Percentiles rank a stretch among this genome's conserved stretches.
Evolutionary conservation across 768 basidiomycete species (phyloP).

Genomic region (Cystobasidium tubakii): DNA sequence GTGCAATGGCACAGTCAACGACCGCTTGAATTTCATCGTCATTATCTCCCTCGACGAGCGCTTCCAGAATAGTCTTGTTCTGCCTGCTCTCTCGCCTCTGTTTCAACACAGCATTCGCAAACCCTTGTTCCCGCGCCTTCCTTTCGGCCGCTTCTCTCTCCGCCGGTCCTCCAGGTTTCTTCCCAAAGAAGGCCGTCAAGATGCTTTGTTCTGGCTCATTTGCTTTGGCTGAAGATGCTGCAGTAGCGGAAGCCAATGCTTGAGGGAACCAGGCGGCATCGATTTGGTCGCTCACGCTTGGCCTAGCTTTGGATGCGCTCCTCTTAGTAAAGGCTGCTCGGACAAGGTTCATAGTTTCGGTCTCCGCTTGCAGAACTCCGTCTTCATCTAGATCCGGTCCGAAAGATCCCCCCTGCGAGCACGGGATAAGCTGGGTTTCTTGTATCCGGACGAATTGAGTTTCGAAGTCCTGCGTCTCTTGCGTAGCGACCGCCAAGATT

Average conservation of each 20-base stretch:
- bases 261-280: neutral
- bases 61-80: neutral
- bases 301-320: neutral
- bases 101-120: neutral
- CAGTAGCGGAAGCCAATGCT: neutral
- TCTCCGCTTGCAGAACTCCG: neutral
- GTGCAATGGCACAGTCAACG: neutral
- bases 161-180: neutral
- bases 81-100: neutral
- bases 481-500: neutral
- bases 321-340: neutral
- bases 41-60: neutral
- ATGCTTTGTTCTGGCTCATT: neutral
- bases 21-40: conserved; percentile 8
- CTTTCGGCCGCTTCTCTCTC: neutral
- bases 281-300: neutral
- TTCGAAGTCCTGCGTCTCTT: neutral
- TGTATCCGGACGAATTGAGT: neutral
- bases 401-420: neutral
- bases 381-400: neutral
- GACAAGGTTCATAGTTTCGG: neutral
- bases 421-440: neutral
- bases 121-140: neutral
- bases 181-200: conserved; percentile 3
- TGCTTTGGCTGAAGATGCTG: neutral